Percentiles rank a stretch among this genome's conserved stretches.
phyloP scores from a whole-genome alignment of 1,139 yeast species.

The Kodamaea sp. region DNA sequence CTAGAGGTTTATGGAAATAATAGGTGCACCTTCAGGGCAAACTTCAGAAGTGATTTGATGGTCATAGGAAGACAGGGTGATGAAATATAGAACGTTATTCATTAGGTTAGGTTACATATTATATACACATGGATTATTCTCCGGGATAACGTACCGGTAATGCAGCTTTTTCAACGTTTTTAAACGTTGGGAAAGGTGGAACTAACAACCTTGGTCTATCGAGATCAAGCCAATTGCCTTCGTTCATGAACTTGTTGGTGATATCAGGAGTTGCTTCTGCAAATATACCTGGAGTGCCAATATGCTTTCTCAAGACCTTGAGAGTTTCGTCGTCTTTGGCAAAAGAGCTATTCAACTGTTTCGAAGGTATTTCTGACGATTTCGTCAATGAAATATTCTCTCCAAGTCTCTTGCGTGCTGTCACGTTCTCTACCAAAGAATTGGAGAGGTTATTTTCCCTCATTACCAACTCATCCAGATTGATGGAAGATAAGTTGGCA shows the following conservation, averaged over 20 bases:
- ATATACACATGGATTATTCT: too few relatives aligned
- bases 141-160: slow-evolving; percentile 35
- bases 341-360: slow-evolving; percentile 5
- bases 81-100: slow-evolving; percentile 7
- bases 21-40: slow-evolving; percentile 60
- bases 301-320: slow-evolving; percentile 45
- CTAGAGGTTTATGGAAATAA: slow-evolving; percentile 82
- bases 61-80: slow-evolving; percentile 81
- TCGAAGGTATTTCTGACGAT: slow-evolving; percentile 14
- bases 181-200: slow-evolving; percentile 57
- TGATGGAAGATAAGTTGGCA: slow-evolving; percentile 27
- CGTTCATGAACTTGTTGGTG: slow-evolving; percentile 44
- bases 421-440: slow-evolving; percentile 27
- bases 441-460: slow-evolving; percentile 28
- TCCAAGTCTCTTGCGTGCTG: slow-evolving; percentile 27
- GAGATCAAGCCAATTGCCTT: slow-evolving; percentile 26
- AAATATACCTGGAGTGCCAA: slow-evolving; percentile 62
- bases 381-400: slow-evolving; percentile 21
- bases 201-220: slow-evolving; percentile 21
- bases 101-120: background rate
- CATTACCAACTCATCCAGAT: slow-evolving; percentile 21
- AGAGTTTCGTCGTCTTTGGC: slow-evolving; percentile 28
- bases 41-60: slow-evolving; percentile 53
- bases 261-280: slow-evolving; percentile 56
- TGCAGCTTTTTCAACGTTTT: slow-evolving; percentile 61